A percentile compares a stretch with the other conserved stretches of the same genome.
Conservation (phyloP, 2,329 filamentous ascomycete species). For the Colletotrichum magnum region DNA sequence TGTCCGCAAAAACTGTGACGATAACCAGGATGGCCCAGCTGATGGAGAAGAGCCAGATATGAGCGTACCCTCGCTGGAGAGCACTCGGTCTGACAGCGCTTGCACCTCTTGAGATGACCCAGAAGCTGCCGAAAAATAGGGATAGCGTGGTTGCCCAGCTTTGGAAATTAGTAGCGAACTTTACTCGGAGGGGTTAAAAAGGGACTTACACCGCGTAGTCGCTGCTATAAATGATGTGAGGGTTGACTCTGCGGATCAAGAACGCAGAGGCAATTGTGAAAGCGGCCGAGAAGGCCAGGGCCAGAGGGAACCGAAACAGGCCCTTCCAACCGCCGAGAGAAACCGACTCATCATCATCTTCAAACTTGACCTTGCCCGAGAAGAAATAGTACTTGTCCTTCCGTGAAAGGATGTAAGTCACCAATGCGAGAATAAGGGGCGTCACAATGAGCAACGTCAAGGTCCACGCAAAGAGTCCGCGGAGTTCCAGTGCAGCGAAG, state of each 20-base stretch:
- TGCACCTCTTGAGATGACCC: constrained; percentile 85
- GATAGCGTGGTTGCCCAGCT: constrained; percentile 88
- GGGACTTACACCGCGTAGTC: constrained; percentile 78
- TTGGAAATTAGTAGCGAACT: not conserved
- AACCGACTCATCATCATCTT: constrained; percentile 70
- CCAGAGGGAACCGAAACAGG: constrained; percentile 86
- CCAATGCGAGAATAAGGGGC: constrained; percentile 78
- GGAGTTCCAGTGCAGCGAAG: constrained; percentile 84
- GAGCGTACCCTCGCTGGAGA: constrained; percentile 83
- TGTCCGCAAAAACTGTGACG: constrained; percentile 82
- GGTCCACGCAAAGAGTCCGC: constrained; percentile 90
- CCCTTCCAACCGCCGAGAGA: constrained; percentile 83
- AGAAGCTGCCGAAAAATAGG: constrained; percentile 84
- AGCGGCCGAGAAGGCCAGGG: constrained; percentile 76
- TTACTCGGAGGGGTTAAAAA: not conserved
- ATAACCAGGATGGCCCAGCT: constrained; percentile 81
- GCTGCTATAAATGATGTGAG: constrained; percentile 91
- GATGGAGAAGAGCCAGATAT: constrained; percentile 86
- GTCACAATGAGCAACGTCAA: constrained; percentile 85
- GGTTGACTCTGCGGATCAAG: constrained; percentile 86
- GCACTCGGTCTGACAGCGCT: constrained; percentile 88
- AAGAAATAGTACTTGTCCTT: constrained; percentile 93
- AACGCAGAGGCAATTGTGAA: constrained; percentile 81
- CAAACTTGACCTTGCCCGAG: constrained; percentile 69
- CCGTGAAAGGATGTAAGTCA: constrained; percentile 78